These are phyloP conservation scores for Tetraselmis striata DNA, from an alignment of 139 green algal species.

Conservation along the genomic window DNA sequence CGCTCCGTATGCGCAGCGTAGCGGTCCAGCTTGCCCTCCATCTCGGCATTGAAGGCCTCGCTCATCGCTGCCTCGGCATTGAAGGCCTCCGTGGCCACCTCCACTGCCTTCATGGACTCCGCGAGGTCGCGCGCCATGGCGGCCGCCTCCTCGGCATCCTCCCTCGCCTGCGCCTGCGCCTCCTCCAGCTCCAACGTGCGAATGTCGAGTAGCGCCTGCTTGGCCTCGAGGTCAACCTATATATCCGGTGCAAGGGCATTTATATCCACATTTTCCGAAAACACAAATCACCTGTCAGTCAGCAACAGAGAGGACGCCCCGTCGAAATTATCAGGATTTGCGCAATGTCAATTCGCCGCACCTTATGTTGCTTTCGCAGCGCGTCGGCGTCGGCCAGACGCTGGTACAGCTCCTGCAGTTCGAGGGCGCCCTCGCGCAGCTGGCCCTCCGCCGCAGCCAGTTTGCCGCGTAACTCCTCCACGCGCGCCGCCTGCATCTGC, in stretches of 20 bases:
- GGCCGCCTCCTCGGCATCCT: no score
- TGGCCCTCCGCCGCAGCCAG: background rate
- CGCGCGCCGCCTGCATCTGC: background rate
- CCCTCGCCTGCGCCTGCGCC: no score
- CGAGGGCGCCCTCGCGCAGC: background rate
- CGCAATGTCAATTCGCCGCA: no score
- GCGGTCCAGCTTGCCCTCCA: background rate
- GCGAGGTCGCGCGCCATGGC: background rate
- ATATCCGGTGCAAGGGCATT: no score
- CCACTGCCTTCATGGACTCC: background rate
- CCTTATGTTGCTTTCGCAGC: no score
- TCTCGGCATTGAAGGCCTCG: background rate
- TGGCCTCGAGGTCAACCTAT: background rate
- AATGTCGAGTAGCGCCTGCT: background rate
- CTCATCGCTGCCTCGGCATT: background rate
- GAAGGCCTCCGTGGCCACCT: background rate
- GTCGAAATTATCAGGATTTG: no score
- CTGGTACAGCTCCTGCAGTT: background rate
- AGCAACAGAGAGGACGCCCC: no score
- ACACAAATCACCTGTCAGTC: no score
- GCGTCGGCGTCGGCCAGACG: no score
- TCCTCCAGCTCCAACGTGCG: background rate
- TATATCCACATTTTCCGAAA: no score
- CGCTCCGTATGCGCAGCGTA: background rate
- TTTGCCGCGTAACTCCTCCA: background rate